Evolutionary conservation across 805 yeast genomes (phyloP).

Genomic region (Monosporozyma unispora): DNA sequence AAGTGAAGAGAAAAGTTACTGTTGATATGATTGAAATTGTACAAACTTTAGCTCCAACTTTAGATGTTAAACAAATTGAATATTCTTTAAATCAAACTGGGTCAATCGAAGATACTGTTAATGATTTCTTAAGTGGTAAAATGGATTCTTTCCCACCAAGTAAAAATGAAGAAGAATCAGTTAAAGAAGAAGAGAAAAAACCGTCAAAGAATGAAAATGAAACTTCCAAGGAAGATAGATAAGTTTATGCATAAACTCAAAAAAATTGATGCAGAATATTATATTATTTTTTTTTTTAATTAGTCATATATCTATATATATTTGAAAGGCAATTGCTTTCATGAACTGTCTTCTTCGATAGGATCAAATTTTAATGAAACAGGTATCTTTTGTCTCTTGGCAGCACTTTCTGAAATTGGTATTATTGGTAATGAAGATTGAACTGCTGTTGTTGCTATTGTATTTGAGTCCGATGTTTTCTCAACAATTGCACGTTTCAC

Average conservation of each 20-base stretch:
- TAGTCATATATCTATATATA: neutral
- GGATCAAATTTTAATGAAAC: neutral
- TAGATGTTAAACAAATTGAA: slow-evolving; percentile 61
- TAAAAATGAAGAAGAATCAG: slow-evolving; percentile 22
- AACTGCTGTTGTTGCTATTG: neutral
- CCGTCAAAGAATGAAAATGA: neutral
- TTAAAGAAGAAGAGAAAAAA: neutral
- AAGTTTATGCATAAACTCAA: neutral
- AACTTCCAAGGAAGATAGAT: neutral
- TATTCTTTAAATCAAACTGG: slow-evolving; percentile 69
- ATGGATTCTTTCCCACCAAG: slow-evolving; percentile 44
- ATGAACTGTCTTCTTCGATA: neutral
- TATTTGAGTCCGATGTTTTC: neutral
- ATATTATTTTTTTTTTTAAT: neutral
- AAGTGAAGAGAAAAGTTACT: slow-evolving; percentile 39
- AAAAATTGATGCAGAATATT: neutral
- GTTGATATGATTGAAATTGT: slow-evolving; percentile 79
- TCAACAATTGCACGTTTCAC: slow-evolving; percentile 2
- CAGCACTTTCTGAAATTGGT: neutral
- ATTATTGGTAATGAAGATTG: neutral
- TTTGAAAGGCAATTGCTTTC: too few relatives aligned
- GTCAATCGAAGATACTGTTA: slow-evolving; percentile 72
- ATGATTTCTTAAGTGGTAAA: slow-evolving; percentile 52
- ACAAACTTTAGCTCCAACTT: slow-evolving; percentile 68
- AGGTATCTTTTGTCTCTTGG: neutral